Conservation (phyloP, 2,329 filamentous ascomycete species). For the Talaromyces sp. region DNA sequence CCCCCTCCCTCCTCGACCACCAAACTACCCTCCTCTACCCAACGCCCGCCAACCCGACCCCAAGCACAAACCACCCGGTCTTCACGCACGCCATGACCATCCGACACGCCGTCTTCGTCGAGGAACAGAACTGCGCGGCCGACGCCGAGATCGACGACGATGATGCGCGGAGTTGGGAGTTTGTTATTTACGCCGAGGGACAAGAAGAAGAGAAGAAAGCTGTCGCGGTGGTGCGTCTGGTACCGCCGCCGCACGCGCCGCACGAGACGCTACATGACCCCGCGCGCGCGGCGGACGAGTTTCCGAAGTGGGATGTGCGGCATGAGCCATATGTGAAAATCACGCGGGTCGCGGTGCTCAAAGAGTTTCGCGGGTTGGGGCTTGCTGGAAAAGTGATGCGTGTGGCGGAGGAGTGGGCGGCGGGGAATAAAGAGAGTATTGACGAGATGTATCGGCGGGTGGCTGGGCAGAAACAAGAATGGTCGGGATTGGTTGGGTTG, state of each 20-base stretch:
- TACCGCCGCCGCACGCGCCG: conserved; percentile 71
- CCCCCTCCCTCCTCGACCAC: neutral
- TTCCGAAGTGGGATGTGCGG: conserved; percentile 43
- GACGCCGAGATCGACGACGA: conserved; percentile 76
- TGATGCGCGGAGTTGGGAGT: conserved; percentile 75
- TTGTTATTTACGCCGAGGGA: conserved; percentile 67
- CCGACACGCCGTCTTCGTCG: conserved; percentile 53
- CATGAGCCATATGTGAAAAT: conserved; percentile 76
- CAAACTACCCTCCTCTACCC: conserved; percentile 19
- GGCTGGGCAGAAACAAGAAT: conserved; percentile 45
- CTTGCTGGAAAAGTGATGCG: conserved; percentile 64
- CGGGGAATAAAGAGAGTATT: conserved; percentile 51
- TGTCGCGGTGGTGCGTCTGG: conserved; percentile 71
- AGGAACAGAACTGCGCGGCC: conserved; percentile 52
- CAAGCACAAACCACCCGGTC: conserved; percentile 37
- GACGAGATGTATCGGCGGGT: conserved; percentile 24
- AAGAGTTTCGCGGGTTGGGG: conserved; percentile 59
- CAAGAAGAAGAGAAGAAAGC: conserved; percentile 39
- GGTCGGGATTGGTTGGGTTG: conserved; percentile 70
- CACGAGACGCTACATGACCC: conserved; percentile 43
- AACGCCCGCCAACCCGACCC: conserved; percentile 16
- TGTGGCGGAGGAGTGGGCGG: conserved; percentile 63
- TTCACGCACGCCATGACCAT: conserved; percentile 60
- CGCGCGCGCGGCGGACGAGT: conserved; percentile 12
- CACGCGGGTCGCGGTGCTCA: conserved; percentile 67